Evolutionary conservation across 2,329 filamentous ascomycete genomes (phyloP), one percentile per base, ranked within the genome.

Genomic region (Ascochyta pisi): DNA sequence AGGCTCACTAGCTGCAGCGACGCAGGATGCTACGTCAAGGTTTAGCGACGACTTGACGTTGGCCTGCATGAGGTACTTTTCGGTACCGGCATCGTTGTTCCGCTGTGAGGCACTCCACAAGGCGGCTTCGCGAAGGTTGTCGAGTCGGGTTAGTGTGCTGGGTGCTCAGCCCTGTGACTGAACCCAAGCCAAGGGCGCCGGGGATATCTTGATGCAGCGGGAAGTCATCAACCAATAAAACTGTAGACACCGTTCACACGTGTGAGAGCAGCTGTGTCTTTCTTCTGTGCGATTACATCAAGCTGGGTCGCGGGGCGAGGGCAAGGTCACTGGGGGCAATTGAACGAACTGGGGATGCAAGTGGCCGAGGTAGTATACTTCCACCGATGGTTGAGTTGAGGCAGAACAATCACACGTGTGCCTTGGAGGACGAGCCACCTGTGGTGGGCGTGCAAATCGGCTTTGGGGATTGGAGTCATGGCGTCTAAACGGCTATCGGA

Each of bases 71-170:
- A 39, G 31, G 23, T 12, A 43, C 35, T 40, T 40, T 24, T 23
- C 27, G 47, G 38, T 26, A 22, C 13, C 43, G 38, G 43, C 47
- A 48, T 37, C 38, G 9, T 22, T 29, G 47, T 42, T 51, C 53
- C 47, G 38, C 53, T 56, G 53, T 42, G 47, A 56, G 53, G 53
- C 53, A 48, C 26, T 39, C 31, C 26, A 37, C 53, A 56, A 56
- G 53, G 53, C 53, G 35, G 24, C 47, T 56, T 48, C 53, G 53
- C 53, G 47, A 43, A 42, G 29, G 42, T 56, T 51, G 47, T 56
- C 53, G 29, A 38, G 29, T n/a, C 6, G 16, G 46, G 47, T 43
- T 56, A 56, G 53, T 37, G 41, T 10, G 22, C 22, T 24, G 29
- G 27, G 3, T 13, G 42, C 53, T 47, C 47, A 48, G 53, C 53